These are phyloP conservation scores for Thymus mandschuricus DNA, from an alignment of 257 asterid species.

Conservation along the genomic window DNA sequence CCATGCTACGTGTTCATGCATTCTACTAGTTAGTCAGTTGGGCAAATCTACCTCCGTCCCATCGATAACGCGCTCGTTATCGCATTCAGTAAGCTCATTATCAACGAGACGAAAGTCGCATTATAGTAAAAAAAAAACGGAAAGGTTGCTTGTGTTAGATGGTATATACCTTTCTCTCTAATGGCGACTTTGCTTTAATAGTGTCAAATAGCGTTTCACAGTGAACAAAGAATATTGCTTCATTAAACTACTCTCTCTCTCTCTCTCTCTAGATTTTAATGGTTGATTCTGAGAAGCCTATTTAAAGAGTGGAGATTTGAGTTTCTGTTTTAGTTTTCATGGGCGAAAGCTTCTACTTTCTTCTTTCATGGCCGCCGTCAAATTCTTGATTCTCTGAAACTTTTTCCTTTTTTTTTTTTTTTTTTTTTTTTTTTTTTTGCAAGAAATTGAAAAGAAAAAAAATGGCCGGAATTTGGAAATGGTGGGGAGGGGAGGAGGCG, in stretches of 20 bases:
- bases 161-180: slow-evolving; percentile 60
- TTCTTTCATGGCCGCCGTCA: slow-evolving; percentile 29
- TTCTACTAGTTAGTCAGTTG: not conserved
- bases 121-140: too few relatives aligned
- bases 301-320: slow-evolving; percentile 25
- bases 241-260: not conserved
- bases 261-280: not conserved
- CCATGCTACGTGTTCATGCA: not conserved
- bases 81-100: too few relatives aligned
- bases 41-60: too few relatives aligned
- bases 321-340: slow-evolving; percentile 14
- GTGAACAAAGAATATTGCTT: slow-evolving; percentile 59
- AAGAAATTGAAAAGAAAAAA: not conserved
- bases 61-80: too few relatives aligned
- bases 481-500: slow-evolving; percentile 50
- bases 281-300: slow-evolving; percentile 29
- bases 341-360: not conserved
- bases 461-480: slow-evolving; percentile 71
- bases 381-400: not conserved
- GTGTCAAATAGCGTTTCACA: slow-evolving; percentile 44
- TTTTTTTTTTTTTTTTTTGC: slow-evolving; percentile 30
- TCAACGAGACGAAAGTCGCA: too few relatives aligned
- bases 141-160: slow-evolving; percentile 31
- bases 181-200: slow-evolving; percentile 37
- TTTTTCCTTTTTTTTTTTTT: slow-evolving; percentile 30